Base-by-base conservation (phyloP, 371 early-diverging fungal species). In the Gilbertella persicaria region DNA sequence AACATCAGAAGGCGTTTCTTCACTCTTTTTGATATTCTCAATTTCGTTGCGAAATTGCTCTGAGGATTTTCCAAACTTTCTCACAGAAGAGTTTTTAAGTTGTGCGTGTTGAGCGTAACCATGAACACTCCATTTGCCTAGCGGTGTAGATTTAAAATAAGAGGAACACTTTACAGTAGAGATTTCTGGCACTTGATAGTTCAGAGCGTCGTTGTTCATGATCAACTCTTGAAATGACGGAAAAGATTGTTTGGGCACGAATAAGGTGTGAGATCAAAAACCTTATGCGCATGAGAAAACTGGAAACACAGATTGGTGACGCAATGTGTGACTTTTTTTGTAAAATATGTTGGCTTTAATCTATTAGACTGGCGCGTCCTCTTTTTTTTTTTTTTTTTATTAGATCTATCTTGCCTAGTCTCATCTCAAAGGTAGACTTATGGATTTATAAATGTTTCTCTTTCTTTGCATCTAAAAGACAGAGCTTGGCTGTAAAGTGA, bases 401-500 rank as follows among this genome's bases (percentile, higher is more conserved):
- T n/a, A 39, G 50, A 39, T 41, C 50, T 50, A 29, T 29, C 42
- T 29, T 29, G 30, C 9, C 50, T 50, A 40, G 10, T 50, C 30
- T 50, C 50, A 50, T 28, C 25, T 38, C 38, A 49, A 49, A 50
- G 42, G 50, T 50, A 28, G 41, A 28, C 41, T 47, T 17, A 50
- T 50, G 39, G 29, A 40, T 50, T 50, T 50, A 28, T 50, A 50
- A 50, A 39, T 36, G n/a, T 44, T 36, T 44, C 28, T 33, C 28
- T 28, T 45, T 45, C 30, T 44, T 44, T 47, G 55, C 55, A 47
- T 55, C 47, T 46, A 47, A 47, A 55, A 33, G 55, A 55, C 55
- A 30, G 47, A 47, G 55, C 54, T 53, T 39, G 54, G 46, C 54
- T 23, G 55, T 47, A 55, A 55, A 41, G 55, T 47, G 55, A 55